Evolutionary conservation across 164 flowering plant species (phyloP).

Genomic region (Aristolochia fimbriata): DNA sequence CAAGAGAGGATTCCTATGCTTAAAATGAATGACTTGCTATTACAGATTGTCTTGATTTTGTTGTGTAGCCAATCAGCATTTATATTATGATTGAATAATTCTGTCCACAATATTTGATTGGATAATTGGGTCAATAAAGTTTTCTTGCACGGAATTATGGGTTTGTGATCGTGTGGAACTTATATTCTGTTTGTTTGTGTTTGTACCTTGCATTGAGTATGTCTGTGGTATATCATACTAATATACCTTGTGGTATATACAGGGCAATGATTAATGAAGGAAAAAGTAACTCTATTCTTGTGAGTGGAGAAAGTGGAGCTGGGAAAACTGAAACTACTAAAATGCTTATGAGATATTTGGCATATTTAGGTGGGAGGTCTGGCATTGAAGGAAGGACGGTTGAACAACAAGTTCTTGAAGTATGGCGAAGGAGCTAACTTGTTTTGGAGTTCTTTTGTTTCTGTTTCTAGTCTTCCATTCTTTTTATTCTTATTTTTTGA

Average conservation of each 20-base stretch:
- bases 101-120: too few species aligned
- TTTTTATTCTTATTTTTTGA: constrained; percentile 1
- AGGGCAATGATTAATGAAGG: constrained; percentile 99
- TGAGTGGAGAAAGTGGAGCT: constrained; percentile 99
- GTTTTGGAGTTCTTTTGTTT: not conserved
- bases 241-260: not conserved
- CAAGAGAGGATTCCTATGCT: too few species aligned
- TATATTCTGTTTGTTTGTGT: too few species aligned
- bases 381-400: constrained; percentile 95
- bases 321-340: constrained; percentile 99
- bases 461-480: not conserved
- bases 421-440: constrained; percentile 26
- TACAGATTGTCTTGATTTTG: too few species aligned
- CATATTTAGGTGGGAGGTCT: constrained; percentile 85
- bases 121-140: too few species aligned
- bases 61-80: too few species aligned
- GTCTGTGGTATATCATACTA: not conserved
- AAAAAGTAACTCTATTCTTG: constrained; percentile 93
- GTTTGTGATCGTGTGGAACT: too few species aligned
- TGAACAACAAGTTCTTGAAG: constrained; percentile 99
- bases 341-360: constrained; percentile 99
- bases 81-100: too few species aligned
- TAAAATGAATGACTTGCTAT: too few species aligned
- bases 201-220: not conserved
- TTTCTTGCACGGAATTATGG: too few species aligned